Conservation (phyloP, 2,329 filamentous ascomycete genomes). For the Fusarium gaditjirri region DNA sequence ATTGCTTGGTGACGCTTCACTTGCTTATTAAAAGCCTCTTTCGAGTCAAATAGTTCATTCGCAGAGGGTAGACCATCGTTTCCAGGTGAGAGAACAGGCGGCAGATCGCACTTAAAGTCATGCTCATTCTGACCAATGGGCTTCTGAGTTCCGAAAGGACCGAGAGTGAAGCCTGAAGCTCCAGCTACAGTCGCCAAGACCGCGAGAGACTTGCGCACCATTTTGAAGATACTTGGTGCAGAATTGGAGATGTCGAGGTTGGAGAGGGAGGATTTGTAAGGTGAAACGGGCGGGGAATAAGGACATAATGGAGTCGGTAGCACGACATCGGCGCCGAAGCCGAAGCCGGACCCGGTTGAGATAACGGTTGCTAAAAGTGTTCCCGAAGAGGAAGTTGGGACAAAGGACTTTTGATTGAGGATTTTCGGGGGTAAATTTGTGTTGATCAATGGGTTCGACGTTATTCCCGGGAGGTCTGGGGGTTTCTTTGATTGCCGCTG, state of each 20-base stretch:
- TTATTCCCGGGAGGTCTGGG: background rate
- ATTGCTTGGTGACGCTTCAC: constrained; percentile 63
- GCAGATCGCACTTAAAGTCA: constrained; percentile 49
- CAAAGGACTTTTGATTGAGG: constrained; percentile 12
- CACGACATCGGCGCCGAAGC: constrained; percentile 33
- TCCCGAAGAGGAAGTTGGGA: constrained; percentile 23
- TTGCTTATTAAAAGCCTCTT: constrained; percentile 52
- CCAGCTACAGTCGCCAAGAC: constrained; percentile 29
- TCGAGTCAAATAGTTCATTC: constrained; percentile 47
- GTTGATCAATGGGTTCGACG: background rate
- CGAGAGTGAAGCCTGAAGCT: constrained; percentile 25
- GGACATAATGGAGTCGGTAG: constrained; percentile 12
- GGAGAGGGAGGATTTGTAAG: background rate
- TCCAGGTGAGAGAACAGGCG: constrained; percentile 47
- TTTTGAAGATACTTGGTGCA: background rate
- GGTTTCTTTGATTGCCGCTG: background rate
- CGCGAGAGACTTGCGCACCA: constrained; percentile 35
- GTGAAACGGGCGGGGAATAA: constrained; percentile 17
- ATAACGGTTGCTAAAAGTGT: constrained; percentile 9
- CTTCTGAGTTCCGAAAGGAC: constrained; percentile 28
- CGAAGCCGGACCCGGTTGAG: constrained; percentile 4
- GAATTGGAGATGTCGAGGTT: background rate
- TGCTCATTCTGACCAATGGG: constrained; percentile 25
- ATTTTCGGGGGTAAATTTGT: background rate
- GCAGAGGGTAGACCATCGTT: constrained; percentile 49